Base-by-base conservation (phyloP, 495 filamentous ascomycete species). In the Viridothelium virens region DNA sequence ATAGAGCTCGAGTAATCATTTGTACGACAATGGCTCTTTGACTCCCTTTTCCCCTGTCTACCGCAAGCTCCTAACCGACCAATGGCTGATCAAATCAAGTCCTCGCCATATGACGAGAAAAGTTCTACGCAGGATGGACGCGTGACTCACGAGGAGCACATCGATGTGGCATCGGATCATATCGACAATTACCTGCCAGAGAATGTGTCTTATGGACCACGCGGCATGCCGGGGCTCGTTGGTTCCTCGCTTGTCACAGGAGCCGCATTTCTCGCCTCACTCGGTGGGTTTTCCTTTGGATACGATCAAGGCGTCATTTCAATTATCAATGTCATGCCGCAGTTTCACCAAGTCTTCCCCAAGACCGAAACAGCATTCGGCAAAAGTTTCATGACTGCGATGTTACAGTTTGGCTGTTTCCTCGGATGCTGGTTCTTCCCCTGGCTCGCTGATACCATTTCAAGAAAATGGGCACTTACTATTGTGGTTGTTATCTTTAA, bases 401-500 rank as follows among this genome's bases (percentile, higher is more conserved):
- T 73, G 70, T 56, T 76, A 3, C 65, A 72, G 39, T 68, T 74
- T 2, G 72, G 72, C 0, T 67, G 70, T 10, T 75, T 75, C 39
- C 50, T 75, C 25, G 73, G 73, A 18, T 74, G 70, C 65, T 47
- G 74, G 2, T 71, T 73, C 62, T 66, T 72, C 2, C 72, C 73
- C 5, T 66, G 65, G 12, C n/a, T 75, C 36, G 70, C 72, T 0
- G 72, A 75, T 47, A 66, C 64, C 2, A 71, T 71, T 25, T 75
- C 72, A 9, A n/a, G 73, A 3, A 77, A 77, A 63, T 74, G 70
- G 75, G 69, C 64, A 0, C 46, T 77, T 37, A 71, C 63, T 33
- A 62, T 70, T 1, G 73, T 64, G 0, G 64, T 65, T 0, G 66
- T 70, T 11, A 65, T 75, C 56, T 76, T 76, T 62, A 66, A 66